phyloP scores from a whole-genome alignment of 2,329 filamentous ascomycete genomes.

The Hawksworthiomyces lignivorus region DNA sequence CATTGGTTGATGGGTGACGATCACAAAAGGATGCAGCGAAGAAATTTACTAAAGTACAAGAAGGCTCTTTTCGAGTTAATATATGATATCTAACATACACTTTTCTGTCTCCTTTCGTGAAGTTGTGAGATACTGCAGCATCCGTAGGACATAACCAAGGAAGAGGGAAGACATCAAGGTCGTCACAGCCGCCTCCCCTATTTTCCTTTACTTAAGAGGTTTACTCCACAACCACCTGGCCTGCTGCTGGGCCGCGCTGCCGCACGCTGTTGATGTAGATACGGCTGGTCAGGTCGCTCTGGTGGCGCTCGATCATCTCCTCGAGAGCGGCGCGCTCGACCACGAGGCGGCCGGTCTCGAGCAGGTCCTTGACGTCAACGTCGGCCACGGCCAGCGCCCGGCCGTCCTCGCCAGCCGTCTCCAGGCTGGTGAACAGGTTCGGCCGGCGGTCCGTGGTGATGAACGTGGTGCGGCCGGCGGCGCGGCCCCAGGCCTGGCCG shows the following conservation, averaged over 20 bases:
- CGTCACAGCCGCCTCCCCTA: no score
- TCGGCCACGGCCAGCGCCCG: slow-evolving; percentile 63
- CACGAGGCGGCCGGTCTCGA: slow-evolving; percentile 77
- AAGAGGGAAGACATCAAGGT: no score
- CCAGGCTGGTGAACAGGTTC: slow-evolving; percentile 60
- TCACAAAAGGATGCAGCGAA: no score
- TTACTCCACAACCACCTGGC: slow-evolving; percentile 29
- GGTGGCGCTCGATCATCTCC: slow-evolving; percentile 64
- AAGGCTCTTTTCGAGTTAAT: no score
- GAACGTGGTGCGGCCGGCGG: slow-evolving; percentile 64
- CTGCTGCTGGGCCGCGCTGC: slow-evolving; percentile 26
- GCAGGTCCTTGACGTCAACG: slow-evolving; percentile 90
- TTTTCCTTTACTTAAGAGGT: background rate
- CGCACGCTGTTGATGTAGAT: slow-evolving; percentile 36
- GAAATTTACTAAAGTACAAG: no score
- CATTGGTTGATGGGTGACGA: no score
- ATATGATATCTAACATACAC: no score
- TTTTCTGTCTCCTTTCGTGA: no score
- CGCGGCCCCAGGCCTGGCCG: slow-evolving; percentile 58
- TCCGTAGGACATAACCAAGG: no score
- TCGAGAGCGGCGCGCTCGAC: slow-evolving; percentile 77
- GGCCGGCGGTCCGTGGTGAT: slow-evolving; percentile 57
- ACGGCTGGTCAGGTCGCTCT: slow-evolving; percentile 53
- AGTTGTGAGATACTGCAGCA: no score
- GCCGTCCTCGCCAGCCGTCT: slow-evolving; percentile 56